Evolutionary conservation across 257 asterid species (phyloP).

Genomic region (Solanum sitiens): DNA sequence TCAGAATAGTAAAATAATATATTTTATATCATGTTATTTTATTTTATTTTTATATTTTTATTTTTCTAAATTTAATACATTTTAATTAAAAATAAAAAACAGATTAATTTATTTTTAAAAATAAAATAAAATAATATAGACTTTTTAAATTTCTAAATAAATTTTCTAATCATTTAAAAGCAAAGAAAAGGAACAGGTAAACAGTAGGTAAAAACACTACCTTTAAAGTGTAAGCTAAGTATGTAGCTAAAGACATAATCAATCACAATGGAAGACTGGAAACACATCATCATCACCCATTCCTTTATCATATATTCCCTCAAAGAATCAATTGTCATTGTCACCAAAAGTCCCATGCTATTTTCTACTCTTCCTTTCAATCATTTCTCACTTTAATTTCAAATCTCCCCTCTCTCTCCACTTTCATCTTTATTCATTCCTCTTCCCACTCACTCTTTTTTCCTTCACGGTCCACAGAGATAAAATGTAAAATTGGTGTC

Average conservation of each 20-base stretch:
- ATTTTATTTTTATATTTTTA: too few relatives aligned
- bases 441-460: background rate
- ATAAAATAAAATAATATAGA: too few relatives aligned
- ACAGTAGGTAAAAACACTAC: constrained; percentile 25
- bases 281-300: constrained; percentile 8
- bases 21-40: too few relatives aligned
- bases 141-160: too few relatives aligned
- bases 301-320: constrained; percentile 40
- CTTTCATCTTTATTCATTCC: background rate
- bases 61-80: too few relatives aligned
- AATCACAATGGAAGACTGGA: constrained; percentile 30
- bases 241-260: constrained; percentile 33
- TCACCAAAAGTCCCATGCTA: constrained; percentile 15
- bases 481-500: background rate
- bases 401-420: background rate
- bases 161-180: background rate
- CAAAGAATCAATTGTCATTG: constrained; percentile 28
- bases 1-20: too few relatives aligned
- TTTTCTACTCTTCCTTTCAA: constrained; percentile 5
- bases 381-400: background rate
- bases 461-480: background rate
- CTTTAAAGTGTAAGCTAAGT: background rate
- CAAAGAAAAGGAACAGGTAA: background rate
- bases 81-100: too few relatives aligned
- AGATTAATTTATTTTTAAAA: too few relatives aligned